Base-by-base conservation (phyloP, 148 eudicot genomes). In the Rheum nobile region DNA sequence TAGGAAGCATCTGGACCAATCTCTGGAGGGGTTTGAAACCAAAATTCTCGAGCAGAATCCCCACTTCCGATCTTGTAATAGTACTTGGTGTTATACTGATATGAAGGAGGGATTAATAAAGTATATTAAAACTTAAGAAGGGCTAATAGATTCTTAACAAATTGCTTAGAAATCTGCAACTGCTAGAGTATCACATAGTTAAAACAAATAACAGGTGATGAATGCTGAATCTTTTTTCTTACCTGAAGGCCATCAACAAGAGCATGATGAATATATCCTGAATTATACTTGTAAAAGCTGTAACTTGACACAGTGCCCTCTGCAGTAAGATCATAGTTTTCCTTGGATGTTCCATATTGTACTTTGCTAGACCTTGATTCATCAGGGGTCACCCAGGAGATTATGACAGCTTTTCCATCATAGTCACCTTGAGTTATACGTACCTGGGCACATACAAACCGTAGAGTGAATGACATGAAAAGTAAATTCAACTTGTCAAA, bases 381-480 rank as follows among this genome's bases (percentile, higher is more conserved):
- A 81, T 87, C 89, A 74, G 90, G 77, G 46, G 98, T 94, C 61
- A 94, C 91, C 98, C 98, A 94, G 73, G 96, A 88, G 67, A 94
- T 82, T 70, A 94, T 84, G 54, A 91, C 88, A 70, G 97, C 98
- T 81, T 86, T 91, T 77, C 97, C 98, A 77, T 94, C 89, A 71
- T 94, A 91, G 86, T 94, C 98, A 79, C 98, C 98, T 85, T 94
- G 98, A 42, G 97, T 94, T 48, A 94, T 91, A 80, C 83, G 97
- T 74, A 94, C 98, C 98, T 94, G 74, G 73, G 74, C 63, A 37
- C 8, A 73, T 37, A 35, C 13, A 16, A 34, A 68, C 10, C 71
- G n/a, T 17, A 34, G 71, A 69, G 47, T 69, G 43, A 38, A 69
- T 69, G 38, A 31, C 24, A 32, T 32, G 71, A 67, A 22, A 47